Percentiles rank a stretch among this genome's conserved stretches.
phyloP scores from a whole-genome alignment of 2,329 filamentous ascomycete species.

The Macrophomina pseudophaseolina region DNA sequence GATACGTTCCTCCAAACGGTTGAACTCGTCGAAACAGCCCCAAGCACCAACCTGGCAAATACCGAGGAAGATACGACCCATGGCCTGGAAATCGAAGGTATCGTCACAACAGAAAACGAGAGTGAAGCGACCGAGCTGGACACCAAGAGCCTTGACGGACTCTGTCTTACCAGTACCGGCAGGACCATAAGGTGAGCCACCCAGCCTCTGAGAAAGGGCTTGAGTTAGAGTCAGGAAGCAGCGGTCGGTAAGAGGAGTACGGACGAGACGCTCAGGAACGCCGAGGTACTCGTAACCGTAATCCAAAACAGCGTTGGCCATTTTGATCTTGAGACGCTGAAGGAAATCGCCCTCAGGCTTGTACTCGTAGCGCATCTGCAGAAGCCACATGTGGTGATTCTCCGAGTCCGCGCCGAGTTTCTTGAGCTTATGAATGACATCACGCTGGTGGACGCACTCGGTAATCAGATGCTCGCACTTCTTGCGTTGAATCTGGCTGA shows the following conservation, averaged over 20 bases:
- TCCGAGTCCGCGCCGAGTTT: conserved; percentile 74
- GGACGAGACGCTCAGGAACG: conserved; percentile 92
- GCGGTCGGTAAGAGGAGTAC: conserved; percentile 94
- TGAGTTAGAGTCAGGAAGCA: conserved; percentile 98
- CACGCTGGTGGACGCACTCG: conserved; percentile 96
- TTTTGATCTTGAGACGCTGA: conserved; percentile 85
- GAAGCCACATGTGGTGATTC: conserved; percentile 87
- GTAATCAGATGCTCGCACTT: conserved; percentile 99
- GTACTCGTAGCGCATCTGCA: conserved; percentile 98
- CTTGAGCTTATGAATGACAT: conserved; percentile 86
- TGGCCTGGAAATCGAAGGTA: conserved; percentile 99
- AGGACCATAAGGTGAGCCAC: conserved; percentile 95
- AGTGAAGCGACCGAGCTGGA: conserved; percentile 96
- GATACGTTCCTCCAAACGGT: conserved; percentile 96
- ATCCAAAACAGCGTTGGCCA: conserved; percentile 93
- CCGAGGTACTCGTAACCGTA: conserved; percentile 99
- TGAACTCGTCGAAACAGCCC: conserved; percentile 99
- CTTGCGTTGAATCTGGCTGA: conserved; percentile 85
- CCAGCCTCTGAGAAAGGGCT: conserved; percentile 90
- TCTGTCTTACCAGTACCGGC: conserved; percentile 99
- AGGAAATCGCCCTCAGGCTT: conserved; percentile 78
- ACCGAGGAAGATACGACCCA: conserved; percentile 99
- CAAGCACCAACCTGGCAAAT: conserved; percentile 99
- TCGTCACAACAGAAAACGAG: conserved; percentile 99
- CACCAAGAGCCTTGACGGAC: conserved; percentile 95